Conservation (phyloP, 305 asterid species). For the Fraxinus sp. region DNA sequence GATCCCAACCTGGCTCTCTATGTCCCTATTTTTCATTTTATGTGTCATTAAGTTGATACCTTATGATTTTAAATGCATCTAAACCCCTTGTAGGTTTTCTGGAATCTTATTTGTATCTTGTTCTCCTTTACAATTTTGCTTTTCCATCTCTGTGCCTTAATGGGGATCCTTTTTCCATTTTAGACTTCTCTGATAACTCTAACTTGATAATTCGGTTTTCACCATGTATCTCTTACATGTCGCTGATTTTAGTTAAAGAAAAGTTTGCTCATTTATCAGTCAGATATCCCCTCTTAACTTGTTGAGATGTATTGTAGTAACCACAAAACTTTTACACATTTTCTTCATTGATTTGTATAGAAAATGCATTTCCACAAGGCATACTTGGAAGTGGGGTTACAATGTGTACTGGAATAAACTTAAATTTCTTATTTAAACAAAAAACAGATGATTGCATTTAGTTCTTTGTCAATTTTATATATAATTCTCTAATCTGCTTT, state of each 20-base stretch:
- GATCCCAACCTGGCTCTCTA: background rate
- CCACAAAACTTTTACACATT: background rate
- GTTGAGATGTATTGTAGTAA: background rate
- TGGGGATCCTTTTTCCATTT: background rate
- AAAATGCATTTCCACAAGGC: background rate
- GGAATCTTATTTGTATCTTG: background rate
- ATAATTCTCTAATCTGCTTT: conserved; percentile 8
- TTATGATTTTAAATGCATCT: background rate
- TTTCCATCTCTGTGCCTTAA: background rate
- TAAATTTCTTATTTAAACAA: background rate
- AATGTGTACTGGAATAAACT: background rate
- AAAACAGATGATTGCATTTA: background rate
- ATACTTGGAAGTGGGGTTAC: background rate
- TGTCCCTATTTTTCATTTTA: background rate
- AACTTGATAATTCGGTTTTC: background rate
- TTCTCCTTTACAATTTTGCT: background rate
- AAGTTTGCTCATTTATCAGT: background rate
- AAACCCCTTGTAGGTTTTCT: background rate
- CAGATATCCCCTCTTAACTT: background rate
- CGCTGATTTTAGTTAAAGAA: background rate
- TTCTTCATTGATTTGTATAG: background rate
- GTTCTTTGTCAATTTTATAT: background rate
- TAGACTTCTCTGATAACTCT: background rate
- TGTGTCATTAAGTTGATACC: background rate
- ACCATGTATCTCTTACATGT: background rate